Conservation (phyloP, 371 early-diverging fungal species). For the Mortierella sp. region DNA sequence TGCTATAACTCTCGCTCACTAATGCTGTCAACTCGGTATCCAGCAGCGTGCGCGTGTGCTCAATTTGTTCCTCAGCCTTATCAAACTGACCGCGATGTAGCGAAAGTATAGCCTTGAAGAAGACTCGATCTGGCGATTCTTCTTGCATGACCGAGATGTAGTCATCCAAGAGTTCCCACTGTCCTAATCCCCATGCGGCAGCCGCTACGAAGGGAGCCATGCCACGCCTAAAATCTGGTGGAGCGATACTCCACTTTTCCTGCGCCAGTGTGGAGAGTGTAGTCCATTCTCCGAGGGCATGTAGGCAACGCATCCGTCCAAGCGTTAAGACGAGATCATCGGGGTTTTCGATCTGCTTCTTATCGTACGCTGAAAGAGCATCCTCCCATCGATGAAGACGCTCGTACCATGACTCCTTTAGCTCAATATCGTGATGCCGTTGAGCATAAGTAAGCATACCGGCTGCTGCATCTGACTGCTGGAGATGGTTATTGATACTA, state of each 20-base stretch:
- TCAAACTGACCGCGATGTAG: conserved; percentile 84
- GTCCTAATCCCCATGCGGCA: conserved; percentile 95
- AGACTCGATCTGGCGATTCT: conserved; percentile 76
- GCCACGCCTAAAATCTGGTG: conserved; percentile 64
- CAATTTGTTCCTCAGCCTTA: conserved; percentile 82
- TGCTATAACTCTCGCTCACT: conserved; percentile 95
- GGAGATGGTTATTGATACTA: conserved; percentile 93
- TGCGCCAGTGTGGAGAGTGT: conserved; percentile 81
- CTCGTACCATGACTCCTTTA: conserved; percentile 95
- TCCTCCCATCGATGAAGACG: conserved; percentile 96
- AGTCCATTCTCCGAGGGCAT: conserved; percentile 96
- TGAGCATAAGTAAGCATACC: conserved; percentile 95
- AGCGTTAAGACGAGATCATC: conserved; percentile 78
- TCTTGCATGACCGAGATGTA: conserved; percentile 86
- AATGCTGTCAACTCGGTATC: conserved; percentile 92
- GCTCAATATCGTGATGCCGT: conserved; percentile 84
- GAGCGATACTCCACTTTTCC: conserved; percentile 82
- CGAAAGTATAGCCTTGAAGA: conserved; percentile 89
- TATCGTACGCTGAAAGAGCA: conserved; percentile 90
- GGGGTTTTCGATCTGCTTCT: conserved; percentile 84
- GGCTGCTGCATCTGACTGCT: conserved; percentile 96
- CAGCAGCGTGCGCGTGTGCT: conserved; percentile 85
- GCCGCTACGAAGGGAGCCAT: conserved; percentile 93
- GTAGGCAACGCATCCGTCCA: conserved; percentile 95
- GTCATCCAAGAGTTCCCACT: conserved; percentile 93